phyloP scores from a whole-genome alignment of 352 stramenopile genomes.

The Phytophthora uliginosa region DNA sequence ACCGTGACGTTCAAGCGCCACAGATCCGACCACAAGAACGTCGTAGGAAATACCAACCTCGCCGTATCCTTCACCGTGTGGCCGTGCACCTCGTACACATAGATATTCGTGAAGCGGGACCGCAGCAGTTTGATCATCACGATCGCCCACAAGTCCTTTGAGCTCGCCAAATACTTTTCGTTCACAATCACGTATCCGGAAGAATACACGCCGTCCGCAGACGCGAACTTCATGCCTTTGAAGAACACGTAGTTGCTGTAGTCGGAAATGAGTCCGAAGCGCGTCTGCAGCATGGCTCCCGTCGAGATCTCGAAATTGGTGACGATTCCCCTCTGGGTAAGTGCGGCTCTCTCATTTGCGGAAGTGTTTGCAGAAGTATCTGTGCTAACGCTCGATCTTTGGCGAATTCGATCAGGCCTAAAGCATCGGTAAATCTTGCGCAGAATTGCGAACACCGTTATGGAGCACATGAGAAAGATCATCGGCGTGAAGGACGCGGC shows the following conservation, averaged over 20 bases:
- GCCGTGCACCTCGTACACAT: constrained; percentile 46
- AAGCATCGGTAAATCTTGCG: constrained; percentile 26
- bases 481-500: constrained; percentile 22
- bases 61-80: constrained; percentile 43
- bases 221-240: constrained; percentile 53
- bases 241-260: constrained; percentile 52
- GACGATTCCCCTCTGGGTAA: constrained; percentile 8
- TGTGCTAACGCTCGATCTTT: constrained; percentile 19
- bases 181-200: constrained; percentile 50
- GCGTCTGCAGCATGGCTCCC: constrained; percentile 32
- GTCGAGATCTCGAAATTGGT: constrained; percentile 46
- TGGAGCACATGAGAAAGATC: constrained; percentile 17
- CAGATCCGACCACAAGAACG: constrained; percentile 39
- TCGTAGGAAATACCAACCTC: constrained; percentile 39
- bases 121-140: constrained; percentile 42
- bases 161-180: constrained; percentile 46
- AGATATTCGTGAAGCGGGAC: constrained; percentile 33
- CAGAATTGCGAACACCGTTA: constrained; percentile 17
- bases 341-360: constrained; percentile 17
- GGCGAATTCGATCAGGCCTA: constrained; percentile 15
- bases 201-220: constrained; percentile 45
- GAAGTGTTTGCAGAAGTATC: constrained; percentile 18
- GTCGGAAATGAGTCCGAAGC: constrained; percentile 45
- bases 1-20: constrained; percentile 39
- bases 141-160: constrained; percentile 37